Base-by-base conservation (phyloP, 768 basidiomycete species). In the Podaxis sp. region DNA sequence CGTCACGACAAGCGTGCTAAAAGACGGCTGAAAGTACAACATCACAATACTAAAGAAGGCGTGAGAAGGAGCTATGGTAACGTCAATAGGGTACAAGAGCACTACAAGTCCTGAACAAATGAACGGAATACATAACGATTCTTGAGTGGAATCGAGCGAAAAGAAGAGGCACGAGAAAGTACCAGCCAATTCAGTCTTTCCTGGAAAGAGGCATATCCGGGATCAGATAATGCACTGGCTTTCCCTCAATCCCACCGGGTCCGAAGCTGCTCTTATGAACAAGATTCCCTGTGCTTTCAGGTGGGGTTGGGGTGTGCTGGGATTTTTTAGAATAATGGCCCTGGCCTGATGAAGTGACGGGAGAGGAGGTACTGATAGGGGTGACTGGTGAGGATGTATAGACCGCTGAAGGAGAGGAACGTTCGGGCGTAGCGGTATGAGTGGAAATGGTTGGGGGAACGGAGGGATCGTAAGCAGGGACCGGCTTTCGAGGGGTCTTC, bases 181-280 rank as follows among this genome's bases (percentile, higher is more conserved):
- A 46, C 7, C 44, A 46, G 0, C 7, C 13, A n/a, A 40, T 22
- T 67, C 67, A 68, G 57, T 62, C 64, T 22, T 67, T 63, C 66
- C 56, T 48, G 13, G 68, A 54, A 63, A 71, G 61, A 17, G 85
- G 85, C 78, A 86, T 77, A 67, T 87, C 85, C 8, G 85, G 85
- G 46, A 87, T 86, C 62, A 87, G 69, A 75, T 84, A 86, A 70
- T 87, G 85, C 63, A 87, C 65, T 26, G 78, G 77, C 49, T 78
- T 74, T 5, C 76, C 75, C 52, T 74, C 73, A 30, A 74, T 51
- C 11, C 77, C 77, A 37, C 76, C 76, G 56, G 71, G 69, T 38
- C 78, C 82, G 70, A 84, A 76, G 70, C 79, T 81, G 44, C 72
- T 71, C 70, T 82, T 82, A 66, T 76, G 82, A 33, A 52, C 62